Conservation (phyloP, 192 early-diverging fungal species). For the Cetraspora pellucida region DNA sequence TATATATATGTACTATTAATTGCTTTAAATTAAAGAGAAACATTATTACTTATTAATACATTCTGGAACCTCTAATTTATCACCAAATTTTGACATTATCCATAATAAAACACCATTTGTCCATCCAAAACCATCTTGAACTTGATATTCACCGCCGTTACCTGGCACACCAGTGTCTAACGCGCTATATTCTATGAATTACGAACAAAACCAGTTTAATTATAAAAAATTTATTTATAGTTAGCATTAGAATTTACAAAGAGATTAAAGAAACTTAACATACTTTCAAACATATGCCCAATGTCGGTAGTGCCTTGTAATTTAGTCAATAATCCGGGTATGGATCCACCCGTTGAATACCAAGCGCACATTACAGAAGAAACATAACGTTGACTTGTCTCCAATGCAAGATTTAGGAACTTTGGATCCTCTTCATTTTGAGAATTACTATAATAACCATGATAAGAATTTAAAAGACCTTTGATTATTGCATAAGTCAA, state of each 20-base stretch:
- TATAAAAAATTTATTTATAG: background rate
- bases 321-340: slow-evolving; percentile 48
- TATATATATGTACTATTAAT: background rate
- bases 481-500: slow-evolving; percentile 59
- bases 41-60: background rate
- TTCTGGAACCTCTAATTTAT: background rate
- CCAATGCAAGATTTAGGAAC: slow-evolving; percentile 31
- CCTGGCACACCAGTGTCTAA: slow-evolving; percentile 50
- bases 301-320: slow-evolving; percentile 40
- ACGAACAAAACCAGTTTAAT: background rate
- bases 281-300: slow-evolving; percentile 75
- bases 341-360: slow-evolving; percentile 66
- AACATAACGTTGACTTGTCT: slow-evolving; percentile 56
- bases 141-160: slow-evolving; percentile 68
- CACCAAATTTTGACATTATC: slow-evolving; percentile 42
- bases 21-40: background rate
- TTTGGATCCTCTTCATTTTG: slow-evolving; percentile 2
- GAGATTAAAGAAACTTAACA: background rate
- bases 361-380: slow-evolving; percentile 67
- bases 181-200: slow-evolving; percentile 55
- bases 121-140: slow-evolving; percentile 78
- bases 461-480: slow-evolving; percentile 42
- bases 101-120: slow-evolving; percentile 74
- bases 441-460: slow-evolving; percentile 16
- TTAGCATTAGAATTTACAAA: background rate